Percentiles rank a stretch among this genome's conserved stretches.
Conservation (phyloP, 1,284 basidiomycete genomes). For the Cryptococcus jaspeensis region DNA sequence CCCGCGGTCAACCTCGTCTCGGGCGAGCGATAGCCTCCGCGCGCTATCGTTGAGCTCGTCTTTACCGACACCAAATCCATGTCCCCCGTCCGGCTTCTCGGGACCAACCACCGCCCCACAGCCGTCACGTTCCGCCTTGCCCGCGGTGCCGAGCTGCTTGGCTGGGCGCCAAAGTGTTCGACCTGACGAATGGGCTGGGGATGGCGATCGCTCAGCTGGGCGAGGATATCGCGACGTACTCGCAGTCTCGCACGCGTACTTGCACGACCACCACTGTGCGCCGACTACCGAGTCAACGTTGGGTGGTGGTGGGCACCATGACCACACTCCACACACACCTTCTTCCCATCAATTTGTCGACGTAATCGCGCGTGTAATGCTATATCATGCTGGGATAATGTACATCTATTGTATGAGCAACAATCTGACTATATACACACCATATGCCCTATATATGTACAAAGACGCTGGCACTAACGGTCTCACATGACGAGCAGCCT, state of each 20-base stretch:
- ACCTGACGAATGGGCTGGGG: constrained; percentile 28
- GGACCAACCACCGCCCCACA: constrained; percentile 19
- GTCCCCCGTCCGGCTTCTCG: constrained; percentile 44
- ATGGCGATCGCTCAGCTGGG: constrained; percentile 24
- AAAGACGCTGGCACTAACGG: too few relatives aligned
- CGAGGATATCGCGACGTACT: constrained; percentile 28
- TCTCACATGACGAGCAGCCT: too few relatives aligned
- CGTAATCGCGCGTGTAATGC: too few relatives aligned
- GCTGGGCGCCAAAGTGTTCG: constrained; percentile 29
- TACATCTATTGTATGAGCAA: too few relatives aligned
- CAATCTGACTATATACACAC: too few relatives aligned
- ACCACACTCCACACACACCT: too few relatives aligned
- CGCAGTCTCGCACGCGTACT: constrained; percentile 28
- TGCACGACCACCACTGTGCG: constrained; percentile 34
- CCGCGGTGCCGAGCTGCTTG: constrained; percentile 19
- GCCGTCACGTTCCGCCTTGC: constrained; percentile 18
- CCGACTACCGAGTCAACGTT: constrained; percentile 18
- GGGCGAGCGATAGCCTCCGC: constrained; percentile 31
- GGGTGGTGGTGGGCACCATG: too few relatives aligned
- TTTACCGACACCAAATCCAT: constrained; percentile 32
- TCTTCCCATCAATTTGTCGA: too few relatives aligned
- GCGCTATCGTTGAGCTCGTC: constrained; percentile 41
- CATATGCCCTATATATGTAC: too few relatives aligned
- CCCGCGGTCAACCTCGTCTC: constrained; percentile 38
- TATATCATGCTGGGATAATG: too few relatives aligned